A percentile compares a stretch with the other conserved stretches of the same genome.
Evolutionary conservation across 169 alveolate species (phyloP).

Genomic region (Cryptosporidium viatorum): DNA sequence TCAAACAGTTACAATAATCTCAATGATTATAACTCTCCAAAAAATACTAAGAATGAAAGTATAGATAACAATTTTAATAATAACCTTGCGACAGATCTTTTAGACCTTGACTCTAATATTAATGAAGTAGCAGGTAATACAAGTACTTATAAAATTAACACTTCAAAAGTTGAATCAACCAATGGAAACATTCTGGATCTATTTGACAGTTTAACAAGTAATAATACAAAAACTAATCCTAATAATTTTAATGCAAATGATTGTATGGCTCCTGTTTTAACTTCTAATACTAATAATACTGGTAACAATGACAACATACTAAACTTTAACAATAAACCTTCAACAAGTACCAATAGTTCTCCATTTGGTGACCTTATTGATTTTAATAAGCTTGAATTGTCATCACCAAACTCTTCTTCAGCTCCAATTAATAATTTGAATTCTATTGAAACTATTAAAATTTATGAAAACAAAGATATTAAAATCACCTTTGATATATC

Average conservation of each 20-base stretch:
- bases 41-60: not conserved
- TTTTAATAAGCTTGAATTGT: slow-evolving; percentile 10
- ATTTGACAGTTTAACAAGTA: slow-evolving; percentile 16
- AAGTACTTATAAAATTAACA: not conserved
- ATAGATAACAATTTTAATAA: not conserved
- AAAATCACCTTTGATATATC: slow-evolving; percentile 36
- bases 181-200: slow-evolving; percentile 30
- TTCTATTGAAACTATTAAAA: slow-evolving; percentile 8
- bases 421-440: not conserved
- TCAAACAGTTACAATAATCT: slow-evolving; percentile 21
- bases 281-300: not conserved
- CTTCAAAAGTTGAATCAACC: not conserved
- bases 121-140: slow-evolving; percentile 9
- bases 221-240: not conserved
- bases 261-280: not conserved
- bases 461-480: slow-evolving; percentile 37
- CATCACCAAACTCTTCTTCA: not conserved
- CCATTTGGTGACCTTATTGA: slow-evolving; percentile 62
- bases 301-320: not conserved
- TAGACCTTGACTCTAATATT: slow-evolving; percentile 28
- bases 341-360: not conserved
- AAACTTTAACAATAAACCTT: not conserved
- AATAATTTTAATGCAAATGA: too few species aligned
- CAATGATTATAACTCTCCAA: not conserved
- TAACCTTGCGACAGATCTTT: slow-evolving; percentile 39